Percentiles rank a stretch among this genome's conserved stretches.
phyloP scores from a whole-genome alignment of 2,329 filamentous ascomycete species.

The Aspergillus calidoustus region DNA sequence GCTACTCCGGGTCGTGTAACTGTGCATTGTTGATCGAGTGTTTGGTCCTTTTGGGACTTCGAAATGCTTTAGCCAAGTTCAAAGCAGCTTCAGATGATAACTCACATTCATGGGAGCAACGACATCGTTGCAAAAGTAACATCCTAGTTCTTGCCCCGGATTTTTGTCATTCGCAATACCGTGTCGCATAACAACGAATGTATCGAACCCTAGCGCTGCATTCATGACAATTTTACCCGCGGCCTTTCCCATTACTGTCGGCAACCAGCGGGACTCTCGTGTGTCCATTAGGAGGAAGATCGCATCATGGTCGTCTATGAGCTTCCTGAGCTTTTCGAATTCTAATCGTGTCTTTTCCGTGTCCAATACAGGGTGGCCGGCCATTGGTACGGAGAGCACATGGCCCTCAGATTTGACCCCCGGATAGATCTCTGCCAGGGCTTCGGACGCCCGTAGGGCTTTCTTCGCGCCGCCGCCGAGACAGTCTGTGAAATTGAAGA shows the following conservation, averaged over 20 bases:
- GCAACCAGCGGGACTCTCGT: constrained; percentile 90
- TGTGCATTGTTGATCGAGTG: constrained; percentile 96
- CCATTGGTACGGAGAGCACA: constrained; percentile 88
- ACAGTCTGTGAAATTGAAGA: constrained; percentile 91
- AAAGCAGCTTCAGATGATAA: constrained; percentile 28
- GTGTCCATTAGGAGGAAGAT: constrained; percentile 98
- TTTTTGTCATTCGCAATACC: constrained; percentile 67
- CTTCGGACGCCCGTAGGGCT: constrained; percentile 77
- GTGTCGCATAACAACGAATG: constrained; percentile 96
- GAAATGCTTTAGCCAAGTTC: constrained; percentile 22
- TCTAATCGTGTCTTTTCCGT: constrained; percentile 71
- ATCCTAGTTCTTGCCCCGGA: constrained; percentile 74
- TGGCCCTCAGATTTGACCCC: constrained; percentile 83
- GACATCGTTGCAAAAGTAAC: constrained; percentile 98
- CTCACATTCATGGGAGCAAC: constrained; percentile 90
- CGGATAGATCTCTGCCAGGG: constrained; percentile 84
- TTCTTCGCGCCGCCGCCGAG: constrained; percentile 82
- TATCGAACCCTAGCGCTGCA: constrained; percentile 93
- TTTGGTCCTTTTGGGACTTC: constrained; percentile 90
- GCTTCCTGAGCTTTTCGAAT: constrained; percentile 72
- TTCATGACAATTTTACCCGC: constrained; percentile 95
- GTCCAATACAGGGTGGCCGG: constrained; percentile 84
- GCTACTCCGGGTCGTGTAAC: constrained; percentile 93
- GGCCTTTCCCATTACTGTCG: constrained; percentile 94
- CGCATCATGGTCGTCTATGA: constrained; percentile 85